phyloP scores from a whole-genome alignment of 148 eudicot species.

The Vaccinium myrtillus region DNA sequence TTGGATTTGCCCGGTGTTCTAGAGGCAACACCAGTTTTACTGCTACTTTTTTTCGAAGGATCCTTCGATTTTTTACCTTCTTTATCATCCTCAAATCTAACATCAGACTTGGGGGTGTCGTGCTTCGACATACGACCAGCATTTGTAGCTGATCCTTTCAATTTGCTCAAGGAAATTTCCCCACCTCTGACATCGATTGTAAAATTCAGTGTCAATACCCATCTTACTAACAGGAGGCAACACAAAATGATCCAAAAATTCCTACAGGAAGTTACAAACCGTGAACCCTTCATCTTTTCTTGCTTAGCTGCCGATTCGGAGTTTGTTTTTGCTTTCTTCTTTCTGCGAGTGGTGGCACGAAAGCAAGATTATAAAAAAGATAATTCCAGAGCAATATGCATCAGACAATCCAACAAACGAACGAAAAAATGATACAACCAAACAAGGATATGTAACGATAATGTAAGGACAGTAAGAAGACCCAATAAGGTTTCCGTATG shows the following conservation, averaged over 20 bases:
- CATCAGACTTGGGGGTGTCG: constrained; percentile 30
- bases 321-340: constrained; percentile 50
- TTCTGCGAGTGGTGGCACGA: constrained; percentile 40
- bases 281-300: constrained; percentile 37
- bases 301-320: constrained; percentile 32
- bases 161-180: constrained; percentile 50
- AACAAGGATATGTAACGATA: not conserved
- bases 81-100: constrained; percentile 31
- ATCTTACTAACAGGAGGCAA: not conserved
- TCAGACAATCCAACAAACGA: not conserved
- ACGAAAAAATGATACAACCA: not conserved
- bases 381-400: not conserved
- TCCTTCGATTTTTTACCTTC: not conserved
- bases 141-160: constrained; percentile 41
- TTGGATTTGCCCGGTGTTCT: constrained; percentile 27
- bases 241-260: not conserved
- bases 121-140: constrained; percentile 29
- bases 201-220: not conserved
- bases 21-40: constrained; percentile 9
- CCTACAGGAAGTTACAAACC: constrained; percentile 31
- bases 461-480: not conserved
- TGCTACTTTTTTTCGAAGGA: not conserved
- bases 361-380: not conserved
- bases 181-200: not conserved
- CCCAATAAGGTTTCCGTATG: not conserved